phyloP scores from a whole-genome alignment of 1,284 basidiomycete species.

The Trichosporon sp. region DNA sequence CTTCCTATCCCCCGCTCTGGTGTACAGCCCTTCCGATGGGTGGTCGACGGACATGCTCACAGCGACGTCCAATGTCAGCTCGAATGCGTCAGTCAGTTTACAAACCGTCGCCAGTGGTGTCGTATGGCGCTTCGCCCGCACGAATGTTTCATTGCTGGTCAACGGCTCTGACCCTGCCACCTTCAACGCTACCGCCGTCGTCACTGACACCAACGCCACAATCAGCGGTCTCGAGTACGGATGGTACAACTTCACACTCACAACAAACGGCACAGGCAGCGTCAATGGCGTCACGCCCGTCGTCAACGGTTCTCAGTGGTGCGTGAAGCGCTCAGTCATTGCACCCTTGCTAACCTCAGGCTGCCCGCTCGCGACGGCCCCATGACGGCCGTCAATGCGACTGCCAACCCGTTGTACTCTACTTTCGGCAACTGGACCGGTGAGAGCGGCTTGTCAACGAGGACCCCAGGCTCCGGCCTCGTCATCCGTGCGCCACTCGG shows the following conservation, averaged over 20 bases:
- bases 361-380: neutral
- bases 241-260: conserved; percentile 2
- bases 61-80: neutral
- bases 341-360: neutral
- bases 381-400: neutral
- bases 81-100: neutral
- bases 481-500: neutral
- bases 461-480: neutral
- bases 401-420: neutral
- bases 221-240: neutral
- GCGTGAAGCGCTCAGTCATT: neutral
- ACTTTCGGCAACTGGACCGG: neutral
- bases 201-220: neutral
- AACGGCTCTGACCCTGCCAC: neutral
- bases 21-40: neutral
- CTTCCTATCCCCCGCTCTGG: neutral
- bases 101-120: neutral
- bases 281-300: neutral
- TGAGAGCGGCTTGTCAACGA: neutral
- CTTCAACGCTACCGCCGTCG: neutral
- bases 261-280: neutral
- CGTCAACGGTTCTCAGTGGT: neutral
- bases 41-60: neutral
- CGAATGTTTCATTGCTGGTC: neutral
- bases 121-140: neutral